phyloP scores from a whole-genome alignment of 1,284 basidiomycete species.

The Marasmius tenuissimus region DNA sequence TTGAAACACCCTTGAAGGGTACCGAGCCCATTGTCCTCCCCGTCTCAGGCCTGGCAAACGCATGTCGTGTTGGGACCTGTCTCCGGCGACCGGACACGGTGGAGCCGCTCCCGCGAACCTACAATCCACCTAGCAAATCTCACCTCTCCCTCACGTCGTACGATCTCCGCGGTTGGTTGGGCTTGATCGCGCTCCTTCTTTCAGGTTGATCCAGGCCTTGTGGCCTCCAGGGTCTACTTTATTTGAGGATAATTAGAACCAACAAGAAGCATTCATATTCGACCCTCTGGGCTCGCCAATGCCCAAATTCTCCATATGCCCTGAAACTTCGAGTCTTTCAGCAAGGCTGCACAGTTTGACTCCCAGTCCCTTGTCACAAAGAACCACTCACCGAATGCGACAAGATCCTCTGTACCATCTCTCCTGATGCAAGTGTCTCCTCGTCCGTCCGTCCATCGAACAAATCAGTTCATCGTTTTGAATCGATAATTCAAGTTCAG shows the following conservation, averaged over 20 bases:
- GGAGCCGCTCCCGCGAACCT: slow-evolving; percentile 1
- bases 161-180: slow-evolving; percentile 1
- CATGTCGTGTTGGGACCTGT: background rate
- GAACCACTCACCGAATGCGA: too few relatives aligned
- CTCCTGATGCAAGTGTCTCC: too few relatives aligned
- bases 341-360: too few relatives aligned
- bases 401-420: too few relatives aligned
- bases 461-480: too few relatives aligned
- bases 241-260: background rate
- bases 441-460: too few relatives aligned
- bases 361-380: too few relatives aligned
- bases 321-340: too few relatives aligned
- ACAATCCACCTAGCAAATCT: background rate
- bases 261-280: too few relatives aligned
- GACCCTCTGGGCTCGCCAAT: too few relatives aligned
- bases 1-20: background rate
- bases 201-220: background rate
- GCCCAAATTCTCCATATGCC: too few relatives aligned
- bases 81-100: background rate
- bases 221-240: background rate
- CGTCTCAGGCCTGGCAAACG: background rate
- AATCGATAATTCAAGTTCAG: too few relatives aligned
- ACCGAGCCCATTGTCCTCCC: background rate
- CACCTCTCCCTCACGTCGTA: background rate
- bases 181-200: background rate